phyloP scores from a whole-genome alignment of 1,139 yeast species.

The Suzukiozyma palmioleophila region DNA sequence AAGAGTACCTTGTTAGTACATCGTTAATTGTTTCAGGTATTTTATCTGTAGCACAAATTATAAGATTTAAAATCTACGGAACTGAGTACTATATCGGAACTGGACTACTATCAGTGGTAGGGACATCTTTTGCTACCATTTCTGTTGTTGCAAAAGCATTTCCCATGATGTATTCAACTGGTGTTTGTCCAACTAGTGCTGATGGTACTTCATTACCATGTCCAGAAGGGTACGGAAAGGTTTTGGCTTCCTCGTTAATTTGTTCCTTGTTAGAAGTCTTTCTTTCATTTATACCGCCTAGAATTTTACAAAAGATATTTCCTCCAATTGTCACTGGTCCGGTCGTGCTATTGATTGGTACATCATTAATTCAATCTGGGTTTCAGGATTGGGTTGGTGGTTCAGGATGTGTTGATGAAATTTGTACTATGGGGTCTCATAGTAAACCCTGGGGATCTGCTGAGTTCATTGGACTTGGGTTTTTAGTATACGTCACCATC shows the following conservation, averaged over 20 bases:
- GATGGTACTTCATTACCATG: conserved; percentile 71
- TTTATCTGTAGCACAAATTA: conserved; percentile 71
- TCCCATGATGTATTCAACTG: conserved; percentile 74
- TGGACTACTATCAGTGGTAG: conserved; percentile 83
- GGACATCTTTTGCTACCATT: conserved; percentile 88
- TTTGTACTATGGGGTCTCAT: conserved; percentile 15
- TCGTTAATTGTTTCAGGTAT: conserved; percentile 75
- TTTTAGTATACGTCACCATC: conserved; percentile 70
- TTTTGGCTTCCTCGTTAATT: conserved; percentile 72
- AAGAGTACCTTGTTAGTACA: conserved; percentile 72
- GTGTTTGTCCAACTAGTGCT: conserved; percentile 57
- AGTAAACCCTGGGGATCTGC: conserved; percentile 79
- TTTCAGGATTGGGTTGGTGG: conserved; percentile 89
- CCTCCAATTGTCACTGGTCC: conserved; percentile 94
- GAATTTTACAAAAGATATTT: conserved; percentile 62
- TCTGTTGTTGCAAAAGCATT: conserved; percentile 71
- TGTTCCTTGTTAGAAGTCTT: conserved; percentile 72
- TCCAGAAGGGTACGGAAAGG: conserved; percentile 83
- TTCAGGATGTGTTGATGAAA: conserved; percentile 54
- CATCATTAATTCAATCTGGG: conserved; percentile 62
- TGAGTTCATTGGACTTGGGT: conserved; percentile 79
- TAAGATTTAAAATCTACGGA: conserved; percentile 70
- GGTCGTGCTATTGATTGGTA: conserved; percentile 79
- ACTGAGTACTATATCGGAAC: conserved; percentile 81
- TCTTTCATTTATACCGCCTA: conserved; percentile 74